Evolutionary conservation across 2,329 filamentous ascomycete genomes (phyloP), one percentile per base, ranked within the genome.

Genomic region (Phoma sp.): DNA sequence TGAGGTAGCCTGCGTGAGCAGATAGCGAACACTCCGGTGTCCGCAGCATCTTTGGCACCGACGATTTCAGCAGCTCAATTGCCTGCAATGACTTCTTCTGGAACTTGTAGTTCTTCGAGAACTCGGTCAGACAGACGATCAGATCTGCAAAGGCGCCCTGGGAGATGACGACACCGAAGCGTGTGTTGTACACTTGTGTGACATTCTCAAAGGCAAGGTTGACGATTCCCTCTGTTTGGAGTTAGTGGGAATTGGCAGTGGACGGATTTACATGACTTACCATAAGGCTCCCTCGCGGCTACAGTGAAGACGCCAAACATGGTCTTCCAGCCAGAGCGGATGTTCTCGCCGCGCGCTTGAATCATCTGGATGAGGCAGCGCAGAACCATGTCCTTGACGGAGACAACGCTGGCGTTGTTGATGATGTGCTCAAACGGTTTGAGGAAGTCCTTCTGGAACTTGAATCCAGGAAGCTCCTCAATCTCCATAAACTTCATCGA

Each of bases 241-340:
- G 51, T 73, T 54, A 71, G 61, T 39, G 28, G 11, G 42, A 30
- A n/a, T 29, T 3, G 34, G 26, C 5, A 10, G 21, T 37, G 15
- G 71, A 23, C 2, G 23, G 36, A 4, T 10, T 3, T 18, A 2
- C 4, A 9, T 26, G 3, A 38, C 80, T 64, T 78, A 85, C 83
- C 83, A 71, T 96, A 93, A 14, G 90, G 91, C 71, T 98, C 96
- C 57, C 89, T 84, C 15, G 96, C 95, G 23, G 96, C 95, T 30
- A 98, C 92, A 1, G 93, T 97, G 71, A 99, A 99, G 25, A 97
- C 93, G 4, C 93, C 95, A 76, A 99, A 98, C 93, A 99, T 99
- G 17, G 96, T 98, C 72, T 95, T 89, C 95, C 95, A 99, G 5
- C 95, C 95, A 32, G 93, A 97, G 46, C 93, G 88, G 69, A 99